Base-by-base conservation (phyloP, 768 basidiomycete species). In the Kwoniella dendrophila region DNA sequence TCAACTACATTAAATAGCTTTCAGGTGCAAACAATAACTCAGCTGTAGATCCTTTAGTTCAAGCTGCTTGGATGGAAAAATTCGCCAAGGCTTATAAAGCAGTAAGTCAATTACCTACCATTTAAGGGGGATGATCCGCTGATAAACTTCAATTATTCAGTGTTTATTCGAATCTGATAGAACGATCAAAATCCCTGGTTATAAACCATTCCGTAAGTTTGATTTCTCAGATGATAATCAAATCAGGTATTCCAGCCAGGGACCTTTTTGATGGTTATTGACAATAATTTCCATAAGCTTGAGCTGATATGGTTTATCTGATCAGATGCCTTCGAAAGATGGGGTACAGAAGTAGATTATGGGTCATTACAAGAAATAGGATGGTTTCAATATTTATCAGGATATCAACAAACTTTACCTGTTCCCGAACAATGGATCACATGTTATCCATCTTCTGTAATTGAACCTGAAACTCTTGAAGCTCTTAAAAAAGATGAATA, bases 361-460 rank as follows among this genome's bases (percentile, higher is more conserved):
- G 36, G 24, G 0, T 36, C n/a, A 4, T 22, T 47, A 12, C 12
- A 14, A 4, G 59, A 66, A 33, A 56, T 52, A 20, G 49, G 48
- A 16, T 66, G 59, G 64, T 45, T 57, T 29, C 38, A 49, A 27
- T 66, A 14, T 41, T 27, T 61, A 7, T 10, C 24, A 24, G 59
- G 59, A 3, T 32, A 11, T 11, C 64, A 66, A 53, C 45, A 24
- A 14, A n/a, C 20, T 16, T 29, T 33, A 18, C n/a, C 29, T 22
- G 22, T 20, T 11, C 40, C 59, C n/a, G 54, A 61, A 44, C 38
- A 36, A 5, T 57, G 53, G 47, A 57, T 57, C 14, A 29, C 41
- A 32, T 66, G 64, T 41, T 66, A 62, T 55, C 64, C 64, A 26
- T 55, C 59, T 11, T 61, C 64, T 10, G 49, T 62, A 1, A 14